Conservation (phyloP, 495 filamentous ascomycete genomes). For the Hypoxylon rickii region DNA sequence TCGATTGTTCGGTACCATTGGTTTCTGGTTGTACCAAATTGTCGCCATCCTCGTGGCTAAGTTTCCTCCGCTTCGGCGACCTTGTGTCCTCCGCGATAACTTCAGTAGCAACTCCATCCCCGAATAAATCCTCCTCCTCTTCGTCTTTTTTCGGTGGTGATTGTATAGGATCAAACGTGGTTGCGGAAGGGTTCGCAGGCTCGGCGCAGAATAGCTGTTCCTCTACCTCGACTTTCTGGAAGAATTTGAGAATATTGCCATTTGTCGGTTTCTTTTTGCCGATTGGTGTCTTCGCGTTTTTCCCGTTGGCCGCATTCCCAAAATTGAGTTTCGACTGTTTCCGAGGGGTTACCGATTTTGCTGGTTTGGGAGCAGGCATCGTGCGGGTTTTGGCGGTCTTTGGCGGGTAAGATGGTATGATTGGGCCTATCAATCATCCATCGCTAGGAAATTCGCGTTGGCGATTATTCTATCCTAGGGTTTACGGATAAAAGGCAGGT, state of each 20-base stretch:
- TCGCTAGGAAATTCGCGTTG: background rate
- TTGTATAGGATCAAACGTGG: background rate
- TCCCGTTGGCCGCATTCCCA: conserved; percentile 11
- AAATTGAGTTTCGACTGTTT: conserved; percentile 36
- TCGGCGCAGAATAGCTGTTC: conserved; percentile 37
- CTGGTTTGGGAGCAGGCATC: conserved; percentile 24
- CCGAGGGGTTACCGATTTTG: conserved; percentile 25
- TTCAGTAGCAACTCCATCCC: conserved; percentile 17
- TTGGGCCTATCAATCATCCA: background rate
- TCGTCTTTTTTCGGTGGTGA: conserved; percentile 26
- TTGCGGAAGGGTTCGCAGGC: conserved; percentile 2
- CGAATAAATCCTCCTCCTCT: conserved; percentile 34
- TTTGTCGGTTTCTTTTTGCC: conserved; percentile 54
- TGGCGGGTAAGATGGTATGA: conserved; percentile 3
- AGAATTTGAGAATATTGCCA: conserved; percentile 64
- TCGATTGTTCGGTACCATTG: background rate
- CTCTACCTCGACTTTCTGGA: conserved; percentile 43
- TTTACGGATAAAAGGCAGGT: too few relatives aligned
- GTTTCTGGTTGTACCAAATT: background rate
- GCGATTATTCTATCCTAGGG: too few relatives aligned
- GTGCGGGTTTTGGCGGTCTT: background rate
- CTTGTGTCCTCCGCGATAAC: conserved; percentile 19
- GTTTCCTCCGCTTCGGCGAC: conserved; percentile 36
- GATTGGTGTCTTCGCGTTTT: conserved; percentile 22
- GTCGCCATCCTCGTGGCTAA: conserved; percentile 20